Evolutionary conservation across 83 land plant species (phyloP).

Genomic region (Picea mariana): DNA sequence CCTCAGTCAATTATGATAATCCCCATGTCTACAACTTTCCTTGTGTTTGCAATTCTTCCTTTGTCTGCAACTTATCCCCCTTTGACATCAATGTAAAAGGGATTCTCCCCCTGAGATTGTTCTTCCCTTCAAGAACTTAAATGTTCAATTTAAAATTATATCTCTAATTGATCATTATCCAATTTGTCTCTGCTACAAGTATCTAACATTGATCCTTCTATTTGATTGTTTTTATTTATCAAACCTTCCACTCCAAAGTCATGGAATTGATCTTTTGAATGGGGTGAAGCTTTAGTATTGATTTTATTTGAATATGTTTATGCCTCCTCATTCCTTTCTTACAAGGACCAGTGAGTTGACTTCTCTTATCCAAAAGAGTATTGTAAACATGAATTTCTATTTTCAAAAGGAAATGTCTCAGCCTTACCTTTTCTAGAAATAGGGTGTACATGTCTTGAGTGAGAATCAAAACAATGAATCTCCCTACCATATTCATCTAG

Average conservation of each 20-base stretch:
- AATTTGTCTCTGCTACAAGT: slow-evolving; percentile 15
- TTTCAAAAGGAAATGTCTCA: not conserved
- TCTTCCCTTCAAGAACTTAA: no score
- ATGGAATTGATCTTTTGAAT: slow-evolving; percentile 19
- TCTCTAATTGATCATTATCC: no score
- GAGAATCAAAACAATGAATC: no score
- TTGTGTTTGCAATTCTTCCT: no score
- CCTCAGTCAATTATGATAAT: no score
- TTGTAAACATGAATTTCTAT: slow-evolving; percentile 11
- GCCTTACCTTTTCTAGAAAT: not conserved
- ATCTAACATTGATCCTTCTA: slow-evolving; percentile 12
- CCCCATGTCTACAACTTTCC: no score
- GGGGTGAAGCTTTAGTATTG: slow-evolving; percentile 21
- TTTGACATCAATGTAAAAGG: no score
- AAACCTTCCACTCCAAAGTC: not conserved
- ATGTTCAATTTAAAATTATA: no score
- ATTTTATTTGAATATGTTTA: slow-evolving; percentile 23
- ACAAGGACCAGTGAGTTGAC: slow-evolving; percentile 3
- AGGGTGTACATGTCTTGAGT: not conserved
- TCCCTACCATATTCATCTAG: no score
- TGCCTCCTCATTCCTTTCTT: slow-evolving; percentile 12
- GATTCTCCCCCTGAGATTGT: no score
- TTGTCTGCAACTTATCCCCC: no score
- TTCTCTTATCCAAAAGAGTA: slow-evolving; percentile 23
- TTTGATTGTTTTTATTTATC: slow-evolving; percentile 19